Base-by-base conservation (phyloP, 2,329 filamentous ascomycete genomes). In the Pezicula neosporulosa region DNA sequence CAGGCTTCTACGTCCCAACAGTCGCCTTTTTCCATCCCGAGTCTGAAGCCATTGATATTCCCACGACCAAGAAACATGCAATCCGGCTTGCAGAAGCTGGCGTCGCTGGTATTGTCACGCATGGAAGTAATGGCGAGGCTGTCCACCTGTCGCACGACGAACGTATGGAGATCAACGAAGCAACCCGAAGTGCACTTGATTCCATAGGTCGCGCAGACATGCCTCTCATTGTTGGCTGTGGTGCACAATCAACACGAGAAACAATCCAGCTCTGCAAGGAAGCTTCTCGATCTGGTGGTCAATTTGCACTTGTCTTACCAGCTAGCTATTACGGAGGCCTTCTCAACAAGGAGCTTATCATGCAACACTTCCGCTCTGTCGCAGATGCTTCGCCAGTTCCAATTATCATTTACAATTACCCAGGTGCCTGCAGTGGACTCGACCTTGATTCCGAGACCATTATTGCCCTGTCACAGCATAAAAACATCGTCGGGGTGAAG, bases 61-160 rank as follows among this genome's bases (percentile, higher is more conserved):
- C 38, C 15, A 46, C 52, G 38, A 48, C 41, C 15, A 28, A 15
- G 12, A 16, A 21, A 16, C 51, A 50, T 37, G 78, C 78, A 37
- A 71, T 79, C 27, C 77, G 77, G 56, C 74, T 85, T 15, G 81
- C 79, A 45, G 65, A 74, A 55, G 75, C 80, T 42, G 81, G 81
- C 46, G 73, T 84, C 46, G 73, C 77, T 41, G 80, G 81, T 36
- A 72, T 85, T 46, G 77, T 81, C 30, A 81, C 78, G 21, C 81
- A 83, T 64, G 82, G 82, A 43, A 82, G 77, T 59, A 85, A 85
- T 60, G 82, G 82, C 57, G 82, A 85, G 69, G 82, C 82, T 9
- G 81, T 83, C 2, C 81, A 84, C 57, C 70, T 85, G 6, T 77
- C 78, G 48, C 78, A 77, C 56, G 72, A 76, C 28, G 82, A 85